phyloP scores from a whole-genome alignment of 176 grass and related monocot species.

The Cenchrus fungigraminus region DNA sequence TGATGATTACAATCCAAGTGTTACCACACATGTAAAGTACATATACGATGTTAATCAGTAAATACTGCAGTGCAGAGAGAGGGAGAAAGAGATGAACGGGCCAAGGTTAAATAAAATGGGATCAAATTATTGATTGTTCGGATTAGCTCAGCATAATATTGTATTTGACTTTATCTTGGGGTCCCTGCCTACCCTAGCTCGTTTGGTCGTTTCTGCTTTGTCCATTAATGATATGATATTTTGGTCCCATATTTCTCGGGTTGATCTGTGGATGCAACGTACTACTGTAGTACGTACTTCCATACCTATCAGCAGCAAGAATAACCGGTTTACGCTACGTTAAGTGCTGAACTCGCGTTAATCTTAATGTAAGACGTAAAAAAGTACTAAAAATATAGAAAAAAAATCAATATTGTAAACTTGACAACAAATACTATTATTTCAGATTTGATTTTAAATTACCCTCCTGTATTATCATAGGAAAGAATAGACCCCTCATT shows the following conservation, averaged over 20 bases:
- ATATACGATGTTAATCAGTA: slow-evolving; percentile 20
- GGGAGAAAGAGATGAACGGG: background rate
- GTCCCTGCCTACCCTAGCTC: background rate
- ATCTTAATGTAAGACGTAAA: background rate
- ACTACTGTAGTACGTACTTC: background rate
- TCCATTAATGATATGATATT: slow-evolving; percentile 21
- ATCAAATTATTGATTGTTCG: slow-evolving; percentile 30
- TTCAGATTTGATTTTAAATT: background rate
- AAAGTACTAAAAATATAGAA: background rate
- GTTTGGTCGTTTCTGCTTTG: slow-evolving; percentile 50
- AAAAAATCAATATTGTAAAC: background rate
- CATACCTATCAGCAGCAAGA: background rate
- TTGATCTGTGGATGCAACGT: slow-evolving; percentile 27
- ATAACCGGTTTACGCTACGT: background rate
- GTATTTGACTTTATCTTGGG: slow-evolving; percentile 42
- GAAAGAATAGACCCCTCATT: background rate
- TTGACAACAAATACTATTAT: background rate
- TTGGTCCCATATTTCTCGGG: slow-evolving; percentile 34
- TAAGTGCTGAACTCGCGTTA: too few species aligned
- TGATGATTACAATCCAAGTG: slow-evolving; percentile 12
- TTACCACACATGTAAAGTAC: slow-evolving; percentile 51
- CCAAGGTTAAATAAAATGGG: slow-evolving; percentile 45
- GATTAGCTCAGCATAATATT: background rate
- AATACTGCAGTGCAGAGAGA: slow-evolving; percentile 32
- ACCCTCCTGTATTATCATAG: background rate